Base-by-base conservation (phyloP, 2,329 filamentous ascomycete species). In the Sporothrix dimorphospora region DNA sequence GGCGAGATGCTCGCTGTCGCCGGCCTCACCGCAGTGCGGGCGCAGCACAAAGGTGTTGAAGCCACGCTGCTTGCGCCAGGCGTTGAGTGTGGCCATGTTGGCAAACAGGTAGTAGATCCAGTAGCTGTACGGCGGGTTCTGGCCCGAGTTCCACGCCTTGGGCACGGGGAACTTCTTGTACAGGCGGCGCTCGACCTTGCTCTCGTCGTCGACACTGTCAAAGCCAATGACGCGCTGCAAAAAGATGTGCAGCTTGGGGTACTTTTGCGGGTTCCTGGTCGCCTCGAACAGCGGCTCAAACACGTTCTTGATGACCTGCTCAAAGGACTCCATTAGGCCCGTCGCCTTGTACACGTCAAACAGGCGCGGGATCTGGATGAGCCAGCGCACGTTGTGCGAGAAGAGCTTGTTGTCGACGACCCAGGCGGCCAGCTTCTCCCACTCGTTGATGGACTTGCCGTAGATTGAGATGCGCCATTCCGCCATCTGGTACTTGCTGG, bases 391-490 rank as follows among this genome's bases (percentile, higher is more conserved):
- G 79, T 99, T 99, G 79, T 96, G 95, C 1, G 95, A 98, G 81
- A 97, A 97, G 55, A 99, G 87, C 83, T 98, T 98, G 85, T 98
- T 97, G 83, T 98, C 95, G 19, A 98, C 90, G 8, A 99, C 94
- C 96, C 96, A 99, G 6, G 92, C 93, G 3, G 96, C 96, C 69
- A 99, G 88, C 79, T 97, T 99, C 79, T 98, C 95, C 96, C 96
- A 99, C 81, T 99, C 96, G 74, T 97, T 91, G 53, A 97, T 87
- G 2, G 92, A 92, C 79, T 94, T 92, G 74, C 96, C 96, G 78
- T 99, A 99, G 75, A 99, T 94, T 30, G 94, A 98, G 76, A 99
- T 97, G 57, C 96, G 94, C 94, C 97, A 99, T 83, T 99, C 96
- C 1, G 96, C 96, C 92, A 99, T 98, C 80, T 99, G 96, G 79